Evolutionary conservation across 2,329 filamentous ascomycete genomes (phyloP), one percentile per base, ranked within the genome.

Genomic region (Daldinia sp.): DNA sequence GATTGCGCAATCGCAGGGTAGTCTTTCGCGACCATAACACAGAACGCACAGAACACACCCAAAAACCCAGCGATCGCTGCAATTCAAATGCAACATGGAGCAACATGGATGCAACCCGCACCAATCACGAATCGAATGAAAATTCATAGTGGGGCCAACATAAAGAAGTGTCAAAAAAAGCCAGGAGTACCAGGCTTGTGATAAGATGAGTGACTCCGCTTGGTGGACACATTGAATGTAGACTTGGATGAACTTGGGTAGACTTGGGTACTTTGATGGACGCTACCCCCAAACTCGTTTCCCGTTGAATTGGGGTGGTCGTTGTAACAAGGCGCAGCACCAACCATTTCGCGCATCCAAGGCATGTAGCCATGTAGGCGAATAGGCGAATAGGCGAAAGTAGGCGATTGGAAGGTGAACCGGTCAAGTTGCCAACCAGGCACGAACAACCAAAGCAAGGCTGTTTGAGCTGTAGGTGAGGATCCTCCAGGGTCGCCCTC

Each of bases 1-100:
- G 68, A 75, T 74, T 72, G 73, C 73, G 73, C 74, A 64, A 75
- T 75, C 61, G 68, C 68, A 71, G 67, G 69, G 68, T 65, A 69
- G 61, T 70, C 66, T 71, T 69, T 72, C 68, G 70, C 67, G 66
- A 67, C 50, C 65, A 63, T 59, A 67, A 49, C 52, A 51, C 61
- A 54, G 52, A 56, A 39, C 25, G 68, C 54, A 51, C 59, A 56
- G 54, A 58, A 39, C 25, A 54, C 37, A 62, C 63, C 67, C 58
- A 58, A 66, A 58, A 66, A 63, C 48, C 39, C 63, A 68, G 56
- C 65, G 67, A 66, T 62, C 64, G 59, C 64, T 65, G 67, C 62
- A 66, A 25, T 52, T 43, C 30, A 50, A 55, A 70, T 68, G 64
- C 68, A 67, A 66, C 64, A 51, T 35, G 27, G 41, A 39, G 3